phyloP scores from a whole-genome alignment of 179 eudicot genomes.

The Silene vulgaris region DNA sequence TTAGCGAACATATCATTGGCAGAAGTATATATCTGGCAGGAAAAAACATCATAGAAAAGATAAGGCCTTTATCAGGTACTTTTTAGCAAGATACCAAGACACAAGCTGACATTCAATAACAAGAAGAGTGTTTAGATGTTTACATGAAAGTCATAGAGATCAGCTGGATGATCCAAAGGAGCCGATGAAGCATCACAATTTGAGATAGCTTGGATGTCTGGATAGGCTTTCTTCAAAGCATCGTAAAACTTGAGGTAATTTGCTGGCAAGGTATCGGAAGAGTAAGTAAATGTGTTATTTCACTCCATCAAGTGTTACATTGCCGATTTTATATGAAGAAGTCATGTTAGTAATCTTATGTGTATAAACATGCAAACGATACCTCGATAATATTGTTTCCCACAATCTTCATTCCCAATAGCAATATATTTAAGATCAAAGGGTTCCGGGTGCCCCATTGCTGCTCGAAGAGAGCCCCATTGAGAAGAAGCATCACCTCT shows the following conservation, averaged over 20 bases:
- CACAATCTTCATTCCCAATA: conserved; percentile 87
- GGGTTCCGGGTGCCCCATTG: conserved; percentile 92
- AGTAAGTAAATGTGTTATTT: conserved; percentile 15
- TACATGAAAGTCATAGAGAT: conserved; percentile 87
- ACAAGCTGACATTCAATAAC: not conserved
- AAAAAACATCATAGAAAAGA: not conserved
- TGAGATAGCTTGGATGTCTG: conserved; percentile 76
- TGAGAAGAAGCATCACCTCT: conserved; percentile 63
- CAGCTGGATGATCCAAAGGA: conserved; percentile 82
- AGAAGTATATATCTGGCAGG: conserved; percentile 30
- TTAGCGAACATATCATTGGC: conserved; percentile 32
- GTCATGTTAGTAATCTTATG: not conserved
- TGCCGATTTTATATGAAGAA: not conserved
- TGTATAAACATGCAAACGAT: conserved; percentile 16
- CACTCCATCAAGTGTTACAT: not conserved
- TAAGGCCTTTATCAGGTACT: conserved; percentile 9
- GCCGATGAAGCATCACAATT: conserved; percentile 72
- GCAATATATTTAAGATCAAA: conserved; percentile 85
- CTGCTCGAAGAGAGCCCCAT: conserved; percentile 91
- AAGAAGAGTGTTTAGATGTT: conserved; percentile 20
- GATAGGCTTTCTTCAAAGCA: conserved; percentile 65
- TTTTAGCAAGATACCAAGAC: not conserved
- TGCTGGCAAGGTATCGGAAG: conserved; percentile 33
- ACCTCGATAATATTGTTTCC: conserved; percentile 67
- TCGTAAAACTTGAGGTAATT: conserved; percentile 71